phyloP scores from a whole-genome alignment of 225 moss, liverwort and hornwort species.

The Lunularia cruciata region DNA sequence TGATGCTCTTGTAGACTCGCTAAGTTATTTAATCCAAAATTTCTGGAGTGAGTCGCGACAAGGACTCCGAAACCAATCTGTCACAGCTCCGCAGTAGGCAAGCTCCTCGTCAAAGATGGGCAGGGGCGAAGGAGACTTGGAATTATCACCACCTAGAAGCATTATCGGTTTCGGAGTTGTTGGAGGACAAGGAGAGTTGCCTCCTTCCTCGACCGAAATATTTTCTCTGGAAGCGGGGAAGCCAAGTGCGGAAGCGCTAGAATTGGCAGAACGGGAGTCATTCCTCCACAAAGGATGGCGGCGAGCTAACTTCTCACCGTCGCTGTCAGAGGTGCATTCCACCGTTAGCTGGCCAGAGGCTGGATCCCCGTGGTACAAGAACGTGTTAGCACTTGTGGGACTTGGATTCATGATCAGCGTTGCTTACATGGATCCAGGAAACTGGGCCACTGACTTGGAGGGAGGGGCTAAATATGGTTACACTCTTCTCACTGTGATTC shows the following conservation, averaged over 20 bases:
- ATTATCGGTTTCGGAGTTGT: too few relatives aligned
- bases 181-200: not conserved
- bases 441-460: constrained; percentile 70
- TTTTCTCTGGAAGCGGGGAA: not conserved
- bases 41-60: too few relatives aligned
- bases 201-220: constrained; percentile 3
- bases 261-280: not conserved
- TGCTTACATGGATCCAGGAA: constrained; percentile 79
- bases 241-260: not conserved
- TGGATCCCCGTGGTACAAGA: constrained; percentile 66
- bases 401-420: constrained; percentile 69
- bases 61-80: not conserved
- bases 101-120: not conserved
- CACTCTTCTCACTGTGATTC: constrained; percentile 56
- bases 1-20: not conserved
- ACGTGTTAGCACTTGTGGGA: constrained; percentile 60
- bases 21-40: too few relatives aligned
- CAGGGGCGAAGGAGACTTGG: not conserved
- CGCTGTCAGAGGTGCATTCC: constrained; percentile 59
- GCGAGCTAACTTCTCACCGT: constrained; percentile 21
- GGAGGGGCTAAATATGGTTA: constrained; percentile 69
- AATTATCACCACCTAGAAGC: not conserved
- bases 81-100: not conserved
- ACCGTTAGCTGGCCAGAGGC: constrained; percentile 36
- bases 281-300: constrained; percentile 12